Evolutionary conservation across 805 yeast species (phyloP).

Genomic region (Yarrowia sp.): DNA sequence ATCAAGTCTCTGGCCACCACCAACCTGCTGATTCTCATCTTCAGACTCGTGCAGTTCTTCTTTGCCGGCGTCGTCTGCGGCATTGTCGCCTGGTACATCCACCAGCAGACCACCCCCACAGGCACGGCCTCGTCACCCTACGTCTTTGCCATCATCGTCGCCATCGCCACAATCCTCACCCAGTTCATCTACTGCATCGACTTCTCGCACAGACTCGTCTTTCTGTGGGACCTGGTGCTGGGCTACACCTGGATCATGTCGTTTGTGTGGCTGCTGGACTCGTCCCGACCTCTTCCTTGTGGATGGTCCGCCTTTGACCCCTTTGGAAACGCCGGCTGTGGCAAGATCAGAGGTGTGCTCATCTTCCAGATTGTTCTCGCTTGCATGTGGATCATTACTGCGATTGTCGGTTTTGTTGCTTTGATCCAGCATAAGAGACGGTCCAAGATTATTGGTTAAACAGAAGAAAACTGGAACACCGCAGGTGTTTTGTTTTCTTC

Average conservation of each 20-base stretch:
- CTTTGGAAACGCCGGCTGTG: conserved; percentile 45
- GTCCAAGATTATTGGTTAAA: neutral
- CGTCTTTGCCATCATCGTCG: conserved; percentile 45
- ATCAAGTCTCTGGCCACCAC: conserved; percentile 45
- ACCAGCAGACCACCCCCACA: conserved; percentile 40
- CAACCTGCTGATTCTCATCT: conserved; percentile 44
- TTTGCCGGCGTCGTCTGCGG: conserved; percentile 48
- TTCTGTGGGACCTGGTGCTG: conserved; percentile 46
- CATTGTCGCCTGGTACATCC: conserved; percentile 44
- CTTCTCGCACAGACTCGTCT: conserved; percentile 42
- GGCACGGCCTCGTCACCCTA: conserved; percentile 45
- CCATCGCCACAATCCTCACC: conserved; percentile 44
- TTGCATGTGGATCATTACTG: conserved; percentile 46
- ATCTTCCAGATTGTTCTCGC: conserved; percentile 45
- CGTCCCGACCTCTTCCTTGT: conserved; percentile 43
- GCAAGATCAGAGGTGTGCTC: conserved; percentile 45
- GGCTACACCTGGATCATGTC: conserved; percentile 45
- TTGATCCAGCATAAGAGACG: conserved; percentile 39
- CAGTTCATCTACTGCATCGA: conserved; percentile 47
- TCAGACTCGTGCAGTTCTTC: conserved; percentile 47
- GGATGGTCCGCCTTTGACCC: conserved; percentile 47
- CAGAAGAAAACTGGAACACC: too few relatives aligned
- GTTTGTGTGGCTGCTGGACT: conserved; percentile 41
- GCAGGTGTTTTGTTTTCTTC: too few relatives aligned
- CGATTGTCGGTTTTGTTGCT: conserved; percentile 42